Base-by-base conservation (phyloP, 2,329 filamentous ascomycete species). In the Akanthomyces dipterigenus region DNA sequence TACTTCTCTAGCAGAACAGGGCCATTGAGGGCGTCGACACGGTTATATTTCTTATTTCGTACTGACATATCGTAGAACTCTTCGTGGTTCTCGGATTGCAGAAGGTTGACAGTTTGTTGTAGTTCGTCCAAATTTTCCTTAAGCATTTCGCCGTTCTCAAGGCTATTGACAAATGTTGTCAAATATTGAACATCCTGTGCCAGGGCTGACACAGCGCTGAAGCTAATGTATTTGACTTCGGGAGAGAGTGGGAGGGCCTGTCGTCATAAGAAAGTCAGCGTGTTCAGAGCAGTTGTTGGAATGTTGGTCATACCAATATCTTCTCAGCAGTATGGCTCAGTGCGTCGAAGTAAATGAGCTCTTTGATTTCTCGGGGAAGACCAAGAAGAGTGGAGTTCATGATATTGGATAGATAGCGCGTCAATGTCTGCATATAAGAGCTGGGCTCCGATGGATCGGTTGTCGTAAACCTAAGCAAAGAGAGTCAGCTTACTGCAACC, bases 301-400 rank as follows among this genome's bases (percentile, higher is more conserved):
- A 18, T 1, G 4, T 6, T 36, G 22, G 16, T 70, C 81, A 67
- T 71, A 90, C 88, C 64, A 96, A 75, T 61, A 97, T 95, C 73
- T 89, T 91, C 64, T 89, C 89, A 3, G 91, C 88, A 2, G 95
- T 92, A 73, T 99, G 95, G 60, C 88, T 92, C 40, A 99, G 82
- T 0, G 95, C 95, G 71, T 98, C 95, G 70, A 96, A 97, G 77
- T 99, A 98, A 68, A 99, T 96, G 61, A 97, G 86, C 72, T 96
- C 92, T 72, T 98, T 98, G 75, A 99, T 97, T 69, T 96, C 91
- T 34, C 91, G 87, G 0, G 96, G 95, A n/a, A 99, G 79, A 1
- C 93, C 93, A 2, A 99, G 82, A 5, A 99, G 82, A 0, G 96
- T 96, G 1, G 91, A 95, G 70, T 88, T 93, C 92, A 98, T 98